A percentile compares a stretch with the other conserved stretches of the same genome.
Evolutionary conservation across 305 asterid genomes (phyloP).

Genomic region (Rubia tinctorum): DNA sequence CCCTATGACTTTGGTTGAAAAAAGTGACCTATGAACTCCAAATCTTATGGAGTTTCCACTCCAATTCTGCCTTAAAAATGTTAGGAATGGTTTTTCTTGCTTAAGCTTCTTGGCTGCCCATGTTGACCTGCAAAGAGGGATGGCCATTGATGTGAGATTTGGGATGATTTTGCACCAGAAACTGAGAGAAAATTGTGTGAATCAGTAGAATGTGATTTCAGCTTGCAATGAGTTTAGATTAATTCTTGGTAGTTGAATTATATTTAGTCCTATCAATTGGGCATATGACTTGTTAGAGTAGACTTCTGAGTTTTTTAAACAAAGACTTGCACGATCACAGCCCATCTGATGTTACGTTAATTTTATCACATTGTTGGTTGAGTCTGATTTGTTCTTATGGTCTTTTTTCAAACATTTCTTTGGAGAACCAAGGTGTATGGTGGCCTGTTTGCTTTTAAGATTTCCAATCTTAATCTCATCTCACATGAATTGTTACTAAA

Average conservation of each 20-base stretch:
- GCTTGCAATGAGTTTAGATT: not conserved
- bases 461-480: not conserved
- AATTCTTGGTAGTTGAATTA: not conserved
- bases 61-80: not conserved
- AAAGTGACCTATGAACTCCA: not conserved
- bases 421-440: not conserved
- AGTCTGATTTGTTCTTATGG: not conserved
- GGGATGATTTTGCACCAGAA: not conserved
- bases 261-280: not conserved
- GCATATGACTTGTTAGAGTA: conserved; percentile 1
- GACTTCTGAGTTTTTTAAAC: not conserved
- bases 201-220: not conserved
- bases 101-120: not conserved
- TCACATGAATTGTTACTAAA: too few species aligned
- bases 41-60: not conserved
- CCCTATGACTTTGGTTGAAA: not conserved
- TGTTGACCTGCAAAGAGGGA: conserved; percentile 6
- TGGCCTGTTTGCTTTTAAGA: conserved; percentile 1
- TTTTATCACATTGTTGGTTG: not conserved
- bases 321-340: not conserved
- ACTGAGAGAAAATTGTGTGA: not conserved
- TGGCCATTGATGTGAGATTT: too few species aligned
- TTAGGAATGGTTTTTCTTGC: not conserved
- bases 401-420: not conserved
- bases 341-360: not conserved